phyloP scores from a whole-genome alignment of 352 stramenopile genomes.

The Phytophthora tentaculata region DNA sequence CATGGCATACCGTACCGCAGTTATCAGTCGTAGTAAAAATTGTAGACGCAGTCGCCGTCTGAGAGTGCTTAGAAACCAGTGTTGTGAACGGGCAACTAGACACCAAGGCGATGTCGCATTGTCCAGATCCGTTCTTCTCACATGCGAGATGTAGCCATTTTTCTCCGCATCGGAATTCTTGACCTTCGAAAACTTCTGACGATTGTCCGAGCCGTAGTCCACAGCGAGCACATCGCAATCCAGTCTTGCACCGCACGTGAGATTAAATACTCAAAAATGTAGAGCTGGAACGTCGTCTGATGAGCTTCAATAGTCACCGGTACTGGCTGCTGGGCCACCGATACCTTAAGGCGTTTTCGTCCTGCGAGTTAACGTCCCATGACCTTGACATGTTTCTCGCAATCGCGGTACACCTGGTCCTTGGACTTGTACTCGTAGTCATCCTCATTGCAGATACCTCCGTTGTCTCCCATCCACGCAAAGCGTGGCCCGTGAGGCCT shows the following conservation, averaged over 20 bases:
- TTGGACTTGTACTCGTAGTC: conserved; percentile 96
- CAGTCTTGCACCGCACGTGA: conserved; percentile 64
- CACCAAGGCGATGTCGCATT: conserved; percentile 94
- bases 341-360: conserved; percentile 86
- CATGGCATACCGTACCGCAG: too few relatives aligned
- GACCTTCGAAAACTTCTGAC: conserved; percentile 94
- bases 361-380: conserved; percentile 76
- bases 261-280: conserved; percentile 75
- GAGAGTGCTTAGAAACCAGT: conserved; percentile 23
- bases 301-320: conserved; percentile 89
- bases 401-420: conserved; percentile 79
- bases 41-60: conserved; percentile 6
- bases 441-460: conserved; percentile 92
- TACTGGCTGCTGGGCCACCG: conserved; percentile 80
- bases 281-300: conserved; percentile 84
- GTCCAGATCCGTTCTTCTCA: conserved; percentile 92
- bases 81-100: conserved; percentile 74
- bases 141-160: conserved; percentile 89
- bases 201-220: conserved; percentile 90
- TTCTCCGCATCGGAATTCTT: conserved; percentile 96
- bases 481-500: conserved; percentile 98
- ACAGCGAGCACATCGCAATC: conserved; percentile 95
- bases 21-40: too few relatives aligned
- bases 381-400: conserved; percentile 86
- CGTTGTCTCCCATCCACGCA: conserved; percentile 94